Percentiles rank a stretch among this genome's conserved stretches.
Conservation (phyloP, 2,329 filamentous ascomycete species). For the Penicillium brevicompactum region DNA sequence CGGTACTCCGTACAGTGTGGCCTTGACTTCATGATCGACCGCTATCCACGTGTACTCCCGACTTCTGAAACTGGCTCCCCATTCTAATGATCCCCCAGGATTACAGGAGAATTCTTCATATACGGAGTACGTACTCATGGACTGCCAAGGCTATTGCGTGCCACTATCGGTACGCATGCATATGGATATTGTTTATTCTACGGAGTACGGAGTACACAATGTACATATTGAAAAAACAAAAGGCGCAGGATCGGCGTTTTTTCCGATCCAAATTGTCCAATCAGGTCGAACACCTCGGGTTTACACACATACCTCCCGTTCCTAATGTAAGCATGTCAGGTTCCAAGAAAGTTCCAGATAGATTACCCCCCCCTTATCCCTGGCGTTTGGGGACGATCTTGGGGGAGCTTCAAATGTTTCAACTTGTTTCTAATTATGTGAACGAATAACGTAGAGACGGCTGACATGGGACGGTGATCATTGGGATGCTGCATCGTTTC, state of each 20-base stretch:
- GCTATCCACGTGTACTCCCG: neutral
- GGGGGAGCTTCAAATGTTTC: neutral
- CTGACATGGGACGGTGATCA: neutral
- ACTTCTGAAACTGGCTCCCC: neutral
- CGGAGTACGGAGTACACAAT: neutral
- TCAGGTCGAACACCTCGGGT: neutral
- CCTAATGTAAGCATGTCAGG: neutral
- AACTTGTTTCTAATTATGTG: conserved; percentile 7
- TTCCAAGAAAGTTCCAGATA: conserved; percentile 2
- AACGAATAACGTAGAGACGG: neutral
- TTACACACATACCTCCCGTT: neutral
- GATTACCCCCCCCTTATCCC: neutral
- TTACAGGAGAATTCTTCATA: no score
- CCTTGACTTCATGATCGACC: neutral
- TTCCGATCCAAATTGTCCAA: neutral
- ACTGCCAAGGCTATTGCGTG: no score
- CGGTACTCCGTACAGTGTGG: neutral
- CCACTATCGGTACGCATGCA: neutral
- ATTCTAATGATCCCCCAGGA: neutral
- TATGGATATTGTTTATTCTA: neutral
- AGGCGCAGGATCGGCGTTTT: neutral
- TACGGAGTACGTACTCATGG: no score
- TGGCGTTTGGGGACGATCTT: neutral
- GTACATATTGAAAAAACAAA: neutral
- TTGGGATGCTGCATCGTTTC: conserved; percentile 1